Conservation (phyloP, 148 eudicot species). For the Cornus controversa region DNA sequence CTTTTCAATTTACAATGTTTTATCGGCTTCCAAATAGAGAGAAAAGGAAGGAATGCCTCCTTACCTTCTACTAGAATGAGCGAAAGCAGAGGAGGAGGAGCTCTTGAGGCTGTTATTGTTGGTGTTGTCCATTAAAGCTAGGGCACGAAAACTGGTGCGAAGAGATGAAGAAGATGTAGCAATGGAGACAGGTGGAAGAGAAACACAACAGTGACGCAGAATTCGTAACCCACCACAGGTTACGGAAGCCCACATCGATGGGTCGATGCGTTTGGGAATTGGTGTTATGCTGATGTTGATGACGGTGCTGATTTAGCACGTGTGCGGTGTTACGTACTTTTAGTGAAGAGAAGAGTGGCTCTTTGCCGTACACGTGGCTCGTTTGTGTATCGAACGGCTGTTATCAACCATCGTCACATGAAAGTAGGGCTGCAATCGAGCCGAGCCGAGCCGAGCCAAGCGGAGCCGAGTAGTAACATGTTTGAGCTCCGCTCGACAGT, state of each 20-base stretch:
- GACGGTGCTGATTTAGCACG: neutral
- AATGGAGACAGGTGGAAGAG: slow-evolving; percentile 18
- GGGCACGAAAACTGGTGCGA: slow-evolving; percentile 13
- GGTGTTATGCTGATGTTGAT: too few species aligned
- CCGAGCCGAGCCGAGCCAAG: too few species aligned
- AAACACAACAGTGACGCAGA: slow-evolving; percentile 19
- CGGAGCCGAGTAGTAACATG: too few species aligned
- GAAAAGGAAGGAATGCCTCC: slow-evolving; percentile 8
- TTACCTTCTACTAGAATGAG: slow-evolving; percentile 32
- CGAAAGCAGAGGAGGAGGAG: slow-evolving; percentile 30
- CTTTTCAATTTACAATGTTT: neutral
- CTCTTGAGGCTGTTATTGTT: neutral
- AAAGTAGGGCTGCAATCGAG: too few species aligned
- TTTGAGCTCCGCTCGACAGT: too few species aligned
- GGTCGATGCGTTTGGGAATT: neutral
- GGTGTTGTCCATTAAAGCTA: slow-evolving; percentile 7
- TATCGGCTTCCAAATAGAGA: neutral
- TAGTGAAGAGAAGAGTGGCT: neutral
- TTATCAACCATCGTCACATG: too few species aligned
- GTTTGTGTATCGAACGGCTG: too few species aligned
- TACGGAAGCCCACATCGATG: slow-evolving; percentile 20
- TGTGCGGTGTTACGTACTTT: neutral
- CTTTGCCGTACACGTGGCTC: too few species aligned
- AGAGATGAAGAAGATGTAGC: neutral
- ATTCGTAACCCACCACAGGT: slow-evolving; percentile 15